Percentiles rank a stretch among this genome's conserved stretches.
Evolutionary conservation across 2,329 filamentous ascomycete genomes (phyloP).

Genomic region (Byssothecium circinans): DNA sequence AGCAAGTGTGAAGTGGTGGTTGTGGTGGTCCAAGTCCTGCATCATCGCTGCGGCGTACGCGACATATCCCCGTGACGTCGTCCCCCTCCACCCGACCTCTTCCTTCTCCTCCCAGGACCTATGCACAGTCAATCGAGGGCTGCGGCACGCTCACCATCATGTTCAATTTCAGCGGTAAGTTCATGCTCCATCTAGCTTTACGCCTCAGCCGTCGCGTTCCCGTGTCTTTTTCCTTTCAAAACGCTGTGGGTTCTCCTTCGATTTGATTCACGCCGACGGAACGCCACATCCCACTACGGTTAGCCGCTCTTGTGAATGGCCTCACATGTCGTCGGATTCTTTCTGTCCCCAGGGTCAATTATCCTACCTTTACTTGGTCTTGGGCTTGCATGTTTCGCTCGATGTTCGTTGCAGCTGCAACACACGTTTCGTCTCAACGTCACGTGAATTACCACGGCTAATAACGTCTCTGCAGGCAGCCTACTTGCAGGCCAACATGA

Average conservation of each 20-base stretch:
- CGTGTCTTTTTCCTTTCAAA: conserved; percentile 1
- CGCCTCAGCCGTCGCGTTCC: conserved; percentile 2
- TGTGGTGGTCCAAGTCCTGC: too few relatives aligned
- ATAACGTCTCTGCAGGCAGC: conserved; percentile 34
- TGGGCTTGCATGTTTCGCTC: conserved; percentile 19
- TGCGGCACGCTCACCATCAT: conserved; percentile 20
- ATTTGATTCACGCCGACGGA: neutral
- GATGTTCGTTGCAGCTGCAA: conserved; percentile 21
- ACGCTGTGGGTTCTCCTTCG: neutral
- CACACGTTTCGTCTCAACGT: conserved; percentile 33
- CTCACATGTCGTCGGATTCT: neutral
- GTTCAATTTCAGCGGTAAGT: conserved; percentile 45
- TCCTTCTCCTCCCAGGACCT: neutral
- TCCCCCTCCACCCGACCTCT: conserved; percentile 2
- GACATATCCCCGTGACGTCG: neutral
- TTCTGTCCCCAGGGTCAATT: neutral
- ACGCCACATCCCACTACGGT: conserved; percentile 13
- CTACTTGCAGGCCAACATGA: conserved; percentile 46
- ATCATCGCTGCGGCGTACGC: neutral
- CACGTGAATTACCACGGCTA: conserved; percentile 33
- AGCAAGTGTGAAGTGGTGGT: too few relatives aligned
- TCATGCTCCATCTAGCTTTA: neutral
- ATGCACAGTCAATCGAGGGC: conserved; percentile 3
- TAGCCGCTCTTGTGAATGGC: conserved; percentile 2
- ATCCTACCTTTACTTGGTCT: neutral